A percentile compares a stretch with the other conserved stretches of the same genome.
Conservation (phyloP, 1,284 basidiomycete species). For the Ustilago crameri region DNA sequence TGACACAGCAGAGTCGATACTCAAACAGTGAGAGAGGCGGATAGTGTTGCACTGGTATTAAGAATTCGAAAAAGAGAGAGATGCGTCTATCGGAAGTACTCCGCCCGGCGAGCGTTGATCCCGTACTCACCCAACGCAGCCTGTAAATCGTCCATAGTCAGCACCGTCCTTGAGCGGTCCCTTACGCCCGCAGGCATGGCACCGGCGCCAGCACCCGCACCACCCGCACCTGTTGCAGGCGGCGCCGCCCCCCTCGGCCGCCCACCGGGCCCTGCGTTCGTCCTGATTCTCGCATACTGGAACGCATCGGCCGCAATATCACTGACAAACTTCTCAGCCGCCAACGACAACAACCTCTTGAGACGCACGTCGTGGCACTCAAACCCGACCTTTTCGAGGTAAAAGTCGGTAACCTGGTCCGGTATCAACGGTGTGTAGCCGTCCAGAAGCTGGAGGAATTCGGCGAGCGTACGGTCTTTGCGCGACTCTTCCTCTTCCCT, state of each 20-base stretch:
- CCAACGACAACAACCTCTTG: slow-evolving; percentile 91
- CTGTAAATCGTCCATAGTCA: slow-evolving; percentile 97
- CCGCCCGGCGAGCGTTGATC: slow-evolving; percentile 63
- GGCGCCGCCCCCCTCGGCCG: slow-evolving; percentile 43
- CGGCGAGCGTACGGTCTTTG: slow-evolving; percentile 81
- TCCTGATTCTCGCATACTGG: slow-evolving; percentile 94
- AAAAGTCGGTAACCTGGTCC: slow-evolving; percentile 97
- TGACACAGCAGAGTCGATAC: background rate
- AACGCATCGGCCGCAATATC: slow-evolving; percentile 97
- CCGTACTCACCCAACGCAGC: slow-evolving; percentile 94
- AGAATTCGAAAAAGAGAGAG: background rate
- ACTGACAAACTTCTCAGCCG: slow-evolving; percentile 97
- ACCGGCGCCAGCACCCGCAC: slow-evolving; percentile 18
- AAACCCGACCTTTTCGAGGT: slow-evolving; percentile 94
- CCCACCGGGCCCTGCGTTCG: slow-evolving; percentile 70
- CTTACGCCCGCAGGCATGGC: slow-evolving; percentile 28
- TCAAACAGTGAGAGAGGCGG: background rate
- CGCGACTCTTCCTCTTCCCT: slow-evolving; percentile 80
- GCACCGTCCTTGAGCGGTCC: slow-evolving; percentile 91
- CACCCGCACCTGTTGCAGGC: slow-evolving; percentile 12
- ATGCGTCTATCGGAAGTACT: slow-evolving; percentile 61
- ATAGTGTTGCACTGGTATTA: slow-evolving; percentile 4
- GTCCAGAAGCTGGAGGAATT: slow-evolving; percentile 94
- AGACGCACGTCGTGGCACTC: slow-evolving; percentile 82
- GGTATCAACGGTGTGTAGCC: slow-evolving; percentile 97